Base-by-base conservation (phyloP, 495 filamentous ascomycete genomes). In the Daldinia grandis region DNA sequence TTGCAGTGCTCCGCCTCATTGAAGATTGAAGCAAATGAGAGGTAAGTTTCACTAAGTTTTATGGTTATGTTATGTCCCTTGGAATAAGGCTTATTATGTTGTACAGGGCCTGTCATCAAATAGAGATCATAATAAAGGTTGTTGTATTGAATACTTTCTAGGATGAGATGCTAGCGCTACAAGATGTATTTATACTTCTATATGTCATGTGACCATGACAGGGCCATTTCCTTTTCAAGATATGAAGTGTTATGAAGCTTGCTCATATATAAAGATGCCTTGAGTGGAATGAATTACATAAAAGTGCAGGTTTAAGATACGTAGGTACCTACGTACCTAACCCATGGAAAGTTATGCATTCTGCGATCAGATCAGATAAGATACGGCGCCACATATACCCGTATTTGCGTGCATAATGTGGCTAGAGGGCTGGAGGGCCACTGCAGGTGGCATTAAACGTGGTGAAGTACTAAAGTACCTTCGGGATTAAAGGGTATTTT, bases 291-390 rank as follows among this genome's bases (percentile, higher is more conserved):
- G n/a, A n/a, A n/a, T n/a, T n/a, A 17, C 37, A 40, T 2, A 40
- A 47, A 21, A 47, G 7, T 17, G 6, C 42, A 3, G 42, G 4
- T 4, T 10, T 12, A 9, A 47, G 42, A 19, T 47, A 47, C 42
- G 42, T 47, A 47, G 19, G 42, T 47, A 47, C 42, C 42, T 10
- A n/a, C n/a, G n/a, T n/a, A n/a, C n/a, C n/a, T n/a, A n/a, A n/a
- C n/a, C n/a, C n/a, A n/a, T n/a, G n/a, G n/a, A 12, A 47, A 47
- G 14, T 53, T 53, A 53, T 15, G 49, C 25, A 51, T 27, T 51
- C 19, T 21, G 19, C 5, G 62, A 58, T 64, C 19, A 37, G 66
- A 70, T 70, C 61, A 49, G 67, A 70, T 70, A 70, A 70, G 67
- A 70, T 70, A 60, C 8, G 1, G n/a, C 57, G 56, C 56, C 67